Evolutionary conservation across 805 yeast species (phyloP), one percentile per base, ranked within the genome.

Genomic region (Blastobotrys parvus): DNA sequence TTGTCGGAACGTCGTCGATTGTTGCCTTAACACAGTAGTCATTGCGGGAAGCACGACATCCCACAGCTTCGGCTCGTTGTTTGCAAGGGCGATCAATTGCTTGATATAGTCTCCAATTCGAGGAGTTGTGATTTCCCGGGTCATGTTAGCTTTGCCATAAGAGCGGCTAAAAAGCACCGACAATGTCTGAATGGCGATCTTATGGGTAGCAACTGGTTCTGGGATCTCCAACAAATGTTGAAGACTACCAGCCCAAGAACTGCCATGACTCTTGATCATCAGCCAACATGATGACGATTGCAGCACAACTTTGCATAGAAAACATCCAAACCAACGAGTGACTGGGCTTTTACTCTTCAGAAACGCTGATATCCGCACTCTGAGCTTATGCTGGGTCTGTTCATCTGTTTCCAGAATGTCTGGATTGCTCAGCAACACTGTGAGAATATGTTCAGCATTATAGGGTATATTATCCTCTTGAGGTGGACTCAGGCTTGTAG

Each of bases 101-200:
- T 56, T 60, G 29, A 86, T 74, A 35, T 82, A 75, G 2, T 70
- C 68, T 7, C 84, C 77, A 45, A 90, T 65, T 52, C 80, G 80
- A 5, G 96, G 94, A 1, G 94, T 84, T 44, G 87, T 70, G 6
- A 82, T 67, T 56, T 88, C 95, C 58, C 97, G 74, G 2, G 90
- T 80, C 34, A 90, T 69, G 1, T 88, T 80, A 1, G 94, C 86
- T 56, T 88, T 88, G 1, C 87, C 90, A 57, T 83, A 75, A 45
- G 57, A 55, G 7, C 41, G 39, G 11, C 43, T 21, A 23, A 58
- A 54, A 48, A 63, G 33, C 47, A 42, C 39, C 2, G 47, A 22
- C 13, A 63, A 47, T 3, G 64, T 55, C 30, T 47, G 36, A 16
- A 62, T 52, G 4, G 56, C 54, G 27, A 58, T 55, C 21, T 40